Percentiles rank a stretch among this genome's conserved stretches.
phyloP scores from a whole-genome alignment of 345 rosid species.

The Salix viminalis region DNA sequence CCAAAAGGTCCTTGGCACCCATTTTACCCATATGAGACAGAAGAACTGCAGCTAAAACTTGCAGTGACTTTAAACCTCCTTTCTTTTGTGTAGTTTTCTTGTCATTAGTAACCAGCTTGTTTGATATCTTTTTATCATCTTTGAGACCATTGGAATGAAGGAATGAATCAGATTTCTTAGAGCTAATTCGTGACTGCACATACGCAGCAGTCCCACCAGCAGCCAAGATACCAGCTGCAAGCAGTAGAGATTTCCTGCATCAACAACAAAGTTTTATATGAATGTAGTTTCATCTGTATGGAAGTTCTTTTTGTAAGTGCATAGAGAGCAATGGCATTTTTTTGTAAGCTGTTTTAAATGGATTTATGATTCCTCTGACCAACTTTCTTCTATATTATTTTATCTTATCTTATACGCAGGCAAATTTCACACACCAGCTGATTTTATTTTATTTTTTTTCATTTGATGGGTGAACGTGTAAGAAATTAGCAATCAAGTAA shows the following conservation, averaged over 20 bases:
- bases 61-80: conserved; percentile 73
- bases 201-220: conserved; percentile 88
- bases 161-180: conserved; percentile 36
- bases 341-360: background rate
- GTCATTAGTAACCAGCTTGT: conserved; percentile 27
- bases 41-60: conserved; percentile 69
- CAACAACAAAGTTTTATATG: conserved; percentile 2
- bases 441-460: background rate
- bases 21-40: conserved; percentile 75
- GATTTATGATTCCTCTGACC: background rate
- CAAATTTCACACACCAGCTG: background rate
- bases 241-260: conserved; percentile 68
- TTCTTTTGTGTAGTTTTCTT: conserved; percentile 45
- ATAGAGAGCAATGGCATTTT: background rate
- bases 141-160: conserved; percentile 45
- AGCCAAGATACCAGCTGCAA: conserved; percentile 73
- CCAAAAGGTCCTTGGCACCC: conserved; percentile 83
- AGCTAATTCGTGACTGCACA: conserved; percentile 48
- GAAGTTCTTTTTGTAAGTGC: background rate
- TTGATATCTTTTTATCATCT: conserved; percentile 39
- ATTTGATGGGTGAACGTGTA: background rate
- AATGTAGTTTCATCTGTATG: background rate
- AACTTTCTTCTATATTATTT: background rate
- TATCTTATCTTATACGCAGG: background rate
- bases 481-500: background rate